Percentiles rank a stretch among this genome's conserved stretches.
Evolutionary conservation across 768 basidiomycete species (phyloP).

Genomic region (Tricholoma saponaceum): DNA sequence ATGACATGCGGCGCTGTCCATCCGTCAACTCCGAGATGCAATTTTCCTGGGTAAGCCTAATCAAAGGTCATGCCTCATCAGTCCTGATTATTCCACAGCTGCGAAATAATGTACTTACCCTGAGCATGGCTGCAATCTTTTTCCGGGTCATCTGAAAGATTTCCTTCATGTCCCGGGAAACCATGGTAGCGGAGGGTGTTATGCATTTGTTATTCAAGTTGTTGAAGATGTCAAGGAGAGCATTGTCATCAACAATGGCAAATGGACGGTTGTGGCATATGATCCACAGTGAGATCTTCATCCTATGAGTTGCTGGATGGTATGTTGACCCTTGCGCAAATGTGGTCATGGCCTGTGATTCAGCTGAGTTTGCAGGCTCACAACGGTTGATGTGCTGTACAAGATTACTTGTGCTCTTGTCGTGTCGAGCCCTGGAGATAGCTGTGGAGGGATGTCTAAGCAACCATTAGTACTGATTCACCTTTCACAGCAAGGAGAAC

Average conservation of each 20-base stretch:
- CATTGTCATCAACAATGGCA: constrained; percentile 2
- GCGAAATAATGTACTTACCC: not conserved
- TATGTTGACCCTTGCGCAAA: constrained; percentile 16
- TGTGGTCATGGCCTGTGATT: constrained; percentile 1
- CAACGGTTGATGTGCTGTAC: constrained; percentile 13
- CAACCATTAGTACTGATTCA: not conserved
- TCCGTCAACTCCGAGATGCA: constrained; percentile 25
- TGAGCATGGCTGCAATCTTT: not conserved
- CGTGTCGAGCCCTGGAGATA: constrained; percentile 13
- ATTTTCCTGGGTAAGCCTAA: constrained; percentile 5
- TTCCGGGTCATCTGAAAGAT: not conserved
- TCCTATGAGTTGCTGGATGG: constrained; percentile 9
- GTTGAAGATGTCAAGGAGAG: constrained; percentile 10
- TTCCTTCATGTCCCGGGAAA: constrained; percentile 7
- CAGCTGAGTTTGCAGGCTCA: constrained; percentile 1
- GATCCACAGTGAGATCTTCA: constrained; percentile 14
- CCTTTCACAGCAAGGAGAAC: not conserved
- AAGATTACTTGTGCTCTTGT: constrained; percentile 19
- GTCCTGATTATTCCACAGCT: no score
- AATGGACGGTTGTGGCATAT: constrained; percentile 4
- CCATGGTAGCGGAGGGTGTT: not conserved
- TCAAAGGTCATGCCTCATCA: not conserved
- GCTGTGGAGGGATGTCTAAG: constrained; percentile 9
- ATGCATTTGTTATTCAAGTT: constrained; percentile 6
- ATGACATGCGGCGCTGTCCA: constrained; percentile 25